Base-by-base conservation (phyloP, 352 stramenopile genomes). In the Globisporangium abappressorium region DNA sequence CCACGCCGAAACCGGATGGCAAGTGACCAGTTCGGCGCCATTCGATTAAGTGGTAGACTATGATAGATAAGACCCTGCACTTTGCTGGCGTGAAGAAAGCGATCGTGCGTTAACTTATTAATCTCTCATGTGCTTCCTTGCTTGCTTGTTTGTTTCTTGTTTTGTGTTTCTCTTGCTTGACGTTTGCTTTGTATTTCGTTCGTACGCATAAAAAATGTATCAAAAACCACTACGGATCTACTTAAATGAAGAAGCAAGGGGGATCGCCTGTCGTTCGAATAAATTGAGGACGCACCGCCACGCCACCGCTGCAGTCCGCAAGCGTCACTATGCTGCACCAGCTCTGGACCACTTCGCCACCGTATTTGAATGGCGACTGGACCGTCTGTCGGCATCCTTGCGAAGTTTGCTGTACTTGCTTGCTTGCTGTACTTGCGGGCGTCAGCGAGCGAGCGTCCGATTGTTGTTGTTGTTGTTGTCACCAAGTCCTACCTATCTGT, bases 401-500 rank as follows among this genome's bases (percentile, higher is more conserved):
- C 43, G 9, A 51, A 20, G 43, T 51, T 20, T 51, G 43, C 18
- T 22, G 43, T n/a, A 26, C 15, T 20, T 58, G 53, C 53, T 22
- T 58, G 9, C n/a, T 18, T 30, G 11, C 1, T 57, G 22, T 20
- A 61, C 56, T 61, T 26, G 57, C 22, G 57, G 11, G 3, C 33
- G 6, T 20, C 22, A 41, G 28, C 30, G 30, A 24, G 56, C 56
- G 56, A 24, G 20, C 33, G 56, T 49, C 56, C 56, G 49, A 30
- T 56, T 56, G 56, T 47, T 47, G 30, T 56, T 56, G 46, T 46
- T 60, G 56, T 61, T 60, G 54, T 18, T 64, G 26, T 30, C 60
- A 38, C 46, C 60, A 66, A 58, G 33, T 66, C 60, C 60, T 66
- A 66, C 60, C 60, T 66, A 66, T 66, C 43, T 66, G 60, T 66